A percentile compares a stretch with the other conserved stretches of the same genome.
These are phyloP conservation scores for Schizosaccharomyces japonicus DNA, from an alignment of 805 yeast species.

Conservation along the genomic window DNA sequence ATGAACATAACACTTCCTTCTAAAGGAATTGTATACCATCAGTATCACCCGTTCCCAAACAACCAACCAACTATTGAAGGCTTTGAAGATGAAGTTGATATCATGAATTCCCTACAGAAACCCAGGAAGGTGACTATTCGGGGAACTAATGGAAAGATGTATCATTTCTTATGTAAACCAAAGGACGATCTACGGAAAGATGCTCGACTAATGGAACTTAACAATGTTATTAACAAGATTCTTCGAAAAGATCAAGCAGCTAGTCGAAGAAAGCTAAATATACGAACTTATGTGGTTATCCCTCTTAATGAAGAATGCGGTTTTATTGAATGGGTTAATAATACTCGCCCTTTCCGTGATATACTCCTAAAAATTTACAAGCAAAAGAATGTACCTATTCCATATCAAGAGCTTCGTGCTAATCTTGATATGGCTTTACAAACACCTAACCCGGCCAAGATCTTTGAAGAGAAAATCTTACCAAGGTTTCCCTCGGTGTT, in stretches of 20 bases:
- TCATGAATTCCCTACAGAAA: constrained; percentile 62
- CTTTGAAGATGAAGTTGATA: constrained; percentile 42
- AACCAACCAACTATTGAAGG: constrained; percentile 16
- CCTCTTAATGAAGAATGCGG: constrained; percentile 76
- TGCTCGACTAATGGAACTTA: constrained; percentile 78
- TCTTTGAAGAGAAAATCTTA: constrained; percentile 6
- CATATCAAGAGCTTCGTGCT: background rate
- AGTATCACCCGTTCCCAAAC: constrained; percentile 8
- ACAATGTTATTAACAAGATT: constrained; percentile 60
- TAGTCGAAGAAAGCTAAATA: constrained; percentile 39
- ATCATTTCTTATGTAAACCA: constrained; percentile 58
- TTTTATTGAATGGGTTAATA: constrained; percentile 69
- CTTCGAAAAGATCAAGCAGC: constrained; percentile 46
- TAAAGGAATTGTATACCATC: constrained; percentile 5
- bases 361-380: constrained; percentile 27
- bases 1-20: constrained; percentile 6
- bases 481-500: constrained; percentile 39
- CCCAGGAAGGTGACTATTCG: constrained; percentile 55
- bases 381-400: constrained; percentile 17
- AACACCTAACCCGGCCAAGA: background rate
- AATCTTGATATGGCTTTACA: background rate
- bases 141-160: constrained; percentile 58
- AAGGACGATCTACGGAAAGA: constrained; percentile 87
- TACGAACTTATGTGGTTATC: constrained; percentile 66
- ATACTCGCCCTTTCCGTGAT: constrained; percentile 46